A percentile compares a stretch with the other conserved stretches of the same genome.
Evolutionary conservation across 2,329 filamentous ascomycete genomes (phyloP).

Genomic region (Colletotrichum sp.): DNA sequence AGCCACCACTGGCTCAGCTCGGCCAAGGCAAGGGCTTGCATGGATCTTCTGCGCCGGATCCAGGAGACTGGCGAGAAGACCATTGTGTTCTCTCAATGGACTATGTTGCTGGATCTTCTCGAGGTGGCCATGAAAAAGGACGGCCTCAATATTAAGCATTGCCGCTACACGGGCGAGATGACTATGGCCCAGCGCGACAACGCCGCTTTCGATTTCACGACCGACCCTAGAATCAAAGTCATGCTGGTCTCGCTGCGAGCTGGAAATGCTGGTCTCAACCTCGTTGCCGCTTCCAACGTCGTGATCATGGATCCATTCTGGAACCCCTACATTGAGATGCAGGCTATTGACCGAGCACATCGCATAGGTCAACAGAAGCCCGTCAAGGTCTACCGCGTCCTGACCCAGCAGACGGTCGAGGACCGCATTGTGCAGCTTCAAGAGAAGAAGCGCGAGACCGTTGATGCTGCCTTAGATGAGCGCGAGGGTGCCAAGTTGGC

Average conservation of each 20-base stretch:
- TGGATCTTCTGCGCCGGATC: slow-evolving; percentile 64
- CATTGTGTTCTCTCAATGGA: slow-evolving; percentile 84
- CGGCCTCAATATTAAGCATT: slow-evolving; percentile 57
- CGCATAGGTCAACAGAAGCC: slow-evolving; percentile 79
- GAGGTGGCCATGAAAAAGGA: slow-evolving; percentile 70
- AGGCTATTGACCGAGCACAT: slow-evolving; percentile 89
- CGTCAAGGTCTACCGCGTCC: slow-evolving; percentile 80
- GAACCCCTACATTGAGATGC: slow-evolving; percentile 93
- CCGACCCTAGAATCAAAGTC: slow-evolving; percentile 63
- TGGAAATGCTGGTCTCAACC: slow-evolving; percentile 85
- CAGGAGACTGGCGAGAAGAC: slow-evolving; percentile 69
- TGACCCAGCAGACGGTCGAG: slow-evolving; percentile 81
- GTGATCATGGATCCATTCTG: slow-evolving; percentile 94
- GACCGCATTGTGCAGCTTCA: slow-evolving; percentile 84
- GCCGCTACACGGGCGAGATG: slow-evolving; percentile 82
- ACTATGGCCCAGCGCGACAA: slow-evolving; percentile 67
- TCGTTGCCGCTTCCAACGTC: slow-evolving; percentile 82
- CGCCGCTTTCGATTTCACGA: slow-evolving; percentile 69
- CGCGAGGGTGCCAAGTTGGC: slow-evolving; percentile 69
- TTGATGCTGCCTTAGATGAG: slow-evolving; percentile 82
- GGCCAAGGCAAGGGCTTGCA: slow-evolving; percentile 73
- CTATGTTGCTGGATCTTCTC: slow-evolving; percentile 76
- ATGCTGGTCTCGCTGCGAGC: slow-evolving; percentile 83
- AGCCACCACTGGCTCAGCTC: slow-evolving; percentile 74
- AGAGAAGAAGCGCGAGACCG: slow-evolving; percentile 76